phyloP scores from a whole-genome alignment of 1,284 basidiomycete genomes.

The Fistulinella staudtii region DNA sequence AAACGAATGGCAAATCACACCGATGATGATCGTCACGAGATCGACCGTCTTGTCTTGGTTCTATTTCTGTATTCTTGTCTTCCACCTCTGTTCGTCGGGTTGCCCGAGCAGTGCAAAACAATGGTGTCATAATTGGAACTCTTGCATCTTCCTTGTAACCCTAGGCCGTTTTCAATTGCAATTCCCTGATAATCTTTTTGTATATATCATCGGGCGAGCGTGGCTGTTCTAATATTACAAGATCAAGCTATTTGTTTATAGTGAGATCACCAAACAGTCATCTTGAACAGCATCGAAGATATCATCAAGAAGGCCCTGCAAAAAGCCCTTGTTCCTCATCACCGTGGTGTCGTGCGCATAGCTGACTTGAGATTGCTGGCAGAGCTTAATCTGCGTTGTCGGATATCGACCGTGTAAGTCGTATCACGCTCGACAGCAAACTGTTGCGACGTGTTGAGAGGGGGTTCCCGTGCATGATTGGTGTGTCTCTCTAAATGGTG shows the following conservation, averaged over 20 bases:
- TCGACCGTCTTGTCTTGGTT: constrained; percentile 7
- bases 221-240: constrained; percentile 29
- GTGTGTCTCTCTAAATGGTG: constrained; percentile 25
- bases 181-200: constrained; percentile 12
- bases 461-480: constrained; percentile 27
- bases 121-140: constrained; percentile 26
- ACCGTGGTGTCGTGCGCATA: constrained; percentile 29
- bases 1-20: constrained; percentile 33
- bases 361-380: constrained; percentile 32
- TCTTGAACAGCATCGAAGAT: constrained; percentile 10
- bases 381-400: constrained; percentile 31
- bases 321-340: constrained; percentile 4
- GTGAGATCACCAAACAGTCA: constrained; percentile 2
- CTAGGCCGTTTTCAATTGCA: constrained; percentile 17
- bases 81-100: constrained; percentile 16
- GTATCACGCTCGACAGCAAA: constrained; percentile 29
- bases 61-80: constrained; percentile 8
- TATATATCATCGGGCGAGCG: constrained; percentile 14
- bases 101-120: constrained; percentile 23
- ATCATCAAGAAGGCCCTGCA: constrained; percentile 4
- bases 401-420: constrained; percentile 27
- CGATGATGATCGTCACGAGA: constrained; percentile 23
- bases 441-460: constrained; percentile 21
- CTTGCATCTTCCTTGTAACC: constrained; percentile 23
- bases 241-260: constrained; percentile 13